Conservation (phyloP, 2,329 filamentous ascomycete species). For the Acrodontium crateriforme region DNA sequence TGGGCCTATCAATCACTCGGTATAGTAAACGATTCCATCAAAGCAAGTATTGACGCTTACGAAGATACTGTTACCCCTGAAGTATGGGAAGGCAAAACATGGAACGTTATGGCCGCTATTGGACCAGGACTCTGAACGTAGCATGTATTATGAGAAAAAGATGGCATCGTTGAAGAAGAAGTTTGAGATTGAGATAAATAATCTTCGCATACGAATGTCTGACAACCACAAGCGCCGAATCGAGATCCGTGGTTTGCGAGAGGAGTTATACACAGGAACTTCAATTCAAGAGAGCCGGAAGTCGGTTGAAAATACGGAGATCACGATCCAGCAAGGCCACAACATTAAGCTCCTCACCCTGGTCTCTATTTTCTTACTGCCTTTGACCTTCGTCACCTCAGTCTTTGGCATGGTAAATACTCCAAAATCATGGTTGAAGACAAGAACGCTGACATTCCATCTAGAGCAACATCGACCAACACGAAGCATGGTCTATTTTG, state of each 20-base stretch:
- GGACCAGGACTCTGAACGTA: slow-evolving; percentile 31
- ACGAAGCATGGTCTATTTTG: no score
- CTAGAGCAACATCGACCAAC: no score
- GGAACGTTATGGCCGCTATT: slow-evolving; percentile 43
- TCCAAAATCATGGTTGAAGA: no score
- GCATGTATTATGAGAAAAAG: slow-evolving; percentile 35
- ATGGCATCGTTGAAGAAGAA: slow-evolving; percentile 35
- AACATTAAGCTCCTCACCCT: slow-evolving; percentile 48
- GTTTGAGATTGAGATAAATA: slow-evolving; percentile 38
- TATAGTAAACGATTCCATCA: slow-evolving; percentile 46
- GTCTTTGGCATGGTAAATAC: no score
- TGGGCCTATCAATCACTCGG: slow-evolving; percentile 49
- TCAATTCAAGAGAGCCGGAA: slow-evolving; percentile 47
- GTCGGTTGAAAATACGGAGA: slow-evolving; percentile 41
- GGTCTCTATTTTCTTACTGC: slow-evolving; percentile 48
- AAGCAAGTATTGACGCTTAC: slow-evolving; percentile 44
- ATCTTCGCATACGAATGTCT: slow-evolving; percentile 34
- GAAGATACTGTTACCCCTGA: slow-evolving; percentile 44
- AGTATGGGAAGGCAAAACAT: slow-evolving; percentile 44
- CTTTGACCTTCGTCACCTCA: slow-evolving; percentile 47
- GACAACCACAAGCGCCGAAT: slow-evolving; percentile 41
- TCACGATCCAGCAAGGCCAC: slow-evolving; percentile 43
- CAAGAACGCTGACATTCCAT: slow-evolving; percentile 1
- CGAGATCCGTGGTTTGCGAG: slow-evolving; percentile 43
- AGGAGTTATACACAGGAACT: slow-evolving; percentile 51